Base-by-base conservation (phyloP, 345 rosid species). In the Leavenworthia alabamica region DNA sequence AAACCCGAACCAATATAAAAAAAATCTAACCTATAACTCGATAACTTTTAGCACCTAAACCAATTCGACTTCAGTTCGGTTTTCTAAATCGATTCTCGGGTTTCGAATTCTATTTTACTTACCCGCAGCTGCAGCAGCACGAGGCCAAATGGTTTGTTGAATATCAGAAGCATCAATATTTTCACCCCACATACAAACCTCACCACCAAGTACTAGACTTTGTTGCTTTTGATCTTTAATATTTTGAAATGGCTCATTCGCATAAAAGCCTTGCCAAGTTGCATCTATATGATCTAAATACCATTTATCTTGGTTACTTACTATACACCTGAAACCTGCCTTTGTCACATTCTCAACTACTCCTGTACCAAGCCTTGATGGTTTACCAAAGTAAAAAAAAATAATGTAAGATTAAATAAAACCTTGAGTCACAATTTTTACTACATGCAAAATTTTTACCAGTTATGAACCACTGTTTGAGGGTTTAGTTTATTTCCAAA, bases 111-210 rank as follows among this genome's bases (percentile, higher is more conserved):
- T n/a, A n/a, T n/a, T 9, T 24, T 22, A 57, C 36, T 51, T 79
- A 86, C 89, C 93, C 56, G 94, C 94, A 31, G 88, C 90, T 44
- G 90, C 94, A 11, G 86, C 90, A 31, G 90, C 94, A 2, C 88
- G 88, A 53, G 94, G 94, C 94, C 94, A 86, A 67, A 86, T 83
- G 33, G 90, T 86, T 78, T 86, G 88, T 40, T 83, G 67, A 66
- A 86, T 80, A 58, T 83, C 81, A 7, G 94, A 86, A 35, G 64
- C 82, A 64, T 82, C 86, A 50, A 77, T 51, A 41, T 16, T 22
- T 77, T 84, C 90, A 23, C 88, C 95, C 95, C 90, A 86, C 86
- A 82, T 82, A 69, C 95, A 86, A 29, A 84, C 95, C 66, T 86
- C 86, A 10, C 95, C 89, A 23, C 95, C 95, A 26, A 86, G 66